Evolutionary conservation across 2,329 filamentous ascomycete species (phyloP).

Genomic region (Verticillium albo-atrum): DNA sequence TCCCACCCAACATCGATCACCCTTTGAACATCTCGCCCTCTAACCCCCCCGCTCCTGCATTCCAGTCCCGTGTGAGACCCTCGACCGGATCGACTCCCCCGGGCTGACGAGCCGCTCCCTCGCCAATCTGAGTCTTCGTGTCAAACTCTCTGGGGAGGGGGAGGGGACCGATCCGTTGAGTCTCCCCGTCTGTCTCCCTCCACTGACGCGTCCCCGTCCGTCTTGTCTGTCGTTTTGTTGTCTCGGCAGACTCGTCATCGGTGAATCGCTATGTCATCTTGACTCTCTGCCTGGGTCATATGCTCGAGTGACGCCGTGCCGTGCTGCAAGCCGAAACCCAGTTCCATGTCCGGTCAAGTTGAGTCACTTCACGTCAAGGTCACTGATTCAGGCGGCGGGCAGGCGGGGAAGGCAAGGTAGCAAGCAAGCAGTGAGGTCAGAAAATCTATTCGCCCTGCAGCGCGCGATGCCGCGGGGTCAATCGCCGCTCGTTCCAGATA

Average conservation of each 20-base stretch:
- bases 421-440: not conserved
- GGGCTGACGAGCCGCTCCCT: not conserved
- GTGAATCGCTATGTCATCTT: not conserved
- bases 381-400: no score
- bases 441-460: not conserved
- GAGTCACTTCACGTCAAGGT: not conserved
- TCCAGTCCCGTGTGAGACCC: not conserved
- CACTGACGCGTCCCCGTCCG: not conserved
- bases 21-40: not conserved
- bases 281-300: not conserved
- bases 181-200: not conserved
- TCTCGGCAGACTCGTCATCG: not conserved
- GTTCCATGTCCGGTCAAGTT: no score
- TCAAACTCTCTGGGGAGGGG: not conserved
- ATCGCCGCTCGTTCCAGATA: not conserved
- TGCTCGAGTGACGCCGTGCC: not conserved
- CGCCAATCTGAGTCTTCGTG: constrained; percentile 2
- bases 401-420: not conserved
- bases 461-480: constrained; percentile 6
- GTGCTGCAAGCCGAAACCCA: no score
- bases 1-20: no score
- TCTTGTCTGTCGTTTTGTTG: not conserved
- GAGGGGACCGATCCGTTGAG: not conserved
- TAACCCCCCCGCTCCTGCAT: not conserved
- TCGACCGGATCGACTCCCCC: not conserved